Evolutionary conservation across 352 stramenopile species (phyloP), one percentile per base, ranked within the genome.

Genomic region (Thalassiosira exigua): DNA sequence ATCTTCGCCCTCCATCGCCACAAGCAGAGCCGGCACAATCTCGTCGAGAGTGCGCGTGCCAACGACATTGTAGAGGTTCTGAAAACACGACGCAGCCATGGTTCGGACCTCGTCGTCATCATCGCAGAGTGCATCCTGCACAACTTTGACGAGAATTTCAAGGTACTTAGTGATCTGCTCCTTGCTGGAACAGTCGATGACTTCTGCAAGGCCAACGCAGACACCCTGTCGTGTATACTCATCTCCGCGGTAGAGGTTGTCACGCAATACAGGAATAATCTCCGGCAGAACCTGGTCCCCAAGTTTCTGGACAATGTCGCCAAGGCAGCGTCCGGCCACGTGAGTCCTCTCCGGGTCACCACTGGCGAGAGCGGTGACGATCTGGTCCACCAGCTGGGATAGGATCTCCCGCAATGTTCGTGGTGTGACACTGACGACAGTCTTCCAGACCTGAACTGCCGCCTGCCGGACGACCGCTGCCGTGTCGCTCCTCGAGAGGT

Each of bases 401-500:
- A 99, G 90, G 84, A 99, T 99, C 83, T 99, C 96, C 75, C 96
- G 94, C 66, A 99, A 85, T 3, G 96, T 98, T 85, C 93, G 81
- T 3, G 96, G 97, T 24, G 97, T 99, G 27, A 94, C 89, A 89
- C 98, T 99, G 2, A 99, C 97, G 26, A 99, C 95, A 69, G 96
- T 99, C 93, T 99, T 99, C 97, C 97, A 99, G 44, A 97, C 95
- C 84, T 99, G 96, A 36, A 99, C 84, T 39, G 98, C 96, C 64
- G 90, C 96, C 81, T 99, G 96, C 14, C 97, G 95, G 70, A 99
- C 98, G 11, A 98, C 92, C 9, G 95, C 92, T 48, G 95, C 96
- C 32, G 94, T 98, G 85, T 99, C 98, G 54, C 95, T 98, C 53
- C 97, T 94, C 69, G 98, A 96, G 80, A 99, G 97, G 91, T 99